Percentiles rank a stretch among this genome's conserved stretches.
Evolutionary conservation across 305 asterid species (phyloP).

Genomic region (Fraxinus sp.): DNA sequence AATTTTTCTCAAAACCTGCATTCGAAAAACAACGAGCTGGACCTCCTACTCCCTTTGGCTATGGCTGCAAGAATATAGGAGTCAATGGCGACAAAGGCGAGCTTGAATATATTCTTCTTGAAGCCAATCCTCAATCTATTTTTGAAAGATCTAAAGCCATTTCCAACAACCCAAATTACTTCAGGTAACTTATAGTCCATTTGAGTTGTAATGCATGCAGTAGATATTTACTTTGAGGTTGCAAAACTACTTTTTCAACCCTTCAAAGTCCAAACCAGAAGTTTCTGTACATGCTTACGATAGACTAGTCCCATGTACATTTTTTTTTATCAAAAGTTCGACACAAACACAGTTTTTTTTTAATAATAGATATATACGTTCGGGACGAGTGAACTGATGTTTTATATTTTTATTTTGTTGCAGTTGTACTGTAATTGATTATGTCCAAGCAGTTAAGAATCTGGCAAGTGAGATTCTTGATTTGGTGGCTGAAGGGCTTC

Average conservation of each 20-base stretch:
- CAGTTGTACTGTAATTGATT: slow-evolving; percentile 29
- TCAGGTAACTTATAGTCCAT: slow-evolving; percentile 29
- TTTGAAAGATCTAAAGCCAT: slow-evolving; percentile 24
- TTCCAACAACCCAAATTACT: slow-evolving; percentile 12
- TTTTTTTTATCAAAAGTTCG: not conserved
- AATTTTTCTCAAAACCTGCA: slow-evolving; percentile 32
- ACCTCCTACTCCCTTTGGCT: slow-evolving; percentile 41
- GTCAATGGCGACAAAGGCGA: slow-evolving; percentile 42
- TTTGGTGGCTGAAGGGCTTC: slow-evolving; percentile 34
- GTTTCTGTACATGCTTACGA: not conserved
- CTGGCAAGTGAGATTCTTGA: slow-evolving; percentile 43
- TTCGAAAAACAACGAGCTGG: slow-evolving; percentile 30
- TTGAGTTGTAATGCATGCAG: not conserved
- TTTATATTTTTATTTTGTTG: not conserved
- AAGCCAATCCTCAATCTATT: slow-evolving; percentile 31
- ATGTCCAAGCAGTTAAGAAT: slow-evolving; percentile 27
- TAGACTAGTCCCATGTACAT: not conserved
- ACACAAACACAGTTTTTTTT: not conserved
- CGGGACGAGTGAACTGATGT: not conserved
- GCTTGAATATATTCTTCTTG: slow-evolving; percentile 40
- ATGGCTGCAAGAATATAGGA: slow-evolving; percentile 49
- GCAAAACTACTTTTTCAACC: not conserved
- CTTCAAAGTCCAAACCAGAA: not conserved
- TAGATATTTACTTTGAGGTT: not conserved
- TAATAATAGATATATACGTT: not conserved